Evolutionary conservation across 129 eudicot species (phyloP).

Genomic region (Scalesia atractyloides): DNA sequence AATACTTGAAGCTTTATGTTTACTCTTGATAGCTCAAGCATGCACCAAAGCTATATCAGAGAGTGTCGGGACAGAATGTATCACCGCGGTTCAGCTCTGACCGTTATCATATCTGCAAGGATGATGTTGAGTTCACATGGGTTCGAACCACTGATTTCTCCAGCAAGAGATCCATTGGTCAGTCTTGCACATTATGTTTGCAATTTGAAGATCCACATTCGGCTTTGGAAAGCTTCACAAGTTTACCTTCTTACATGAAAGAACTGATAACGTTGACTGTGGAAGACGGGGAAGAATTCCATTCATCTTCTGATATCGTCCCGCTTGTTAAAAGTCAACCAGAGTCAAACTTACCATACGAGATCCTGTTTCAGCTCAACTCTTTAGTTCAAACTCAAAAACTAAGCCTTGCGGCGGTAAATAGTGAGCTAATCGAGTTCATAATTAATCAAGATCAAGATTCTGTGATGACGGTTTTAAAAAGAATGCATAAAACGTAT

Average conservation of each 20-base stretch:
- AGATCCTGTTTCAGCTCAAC: slow-evolving; percentile 86
- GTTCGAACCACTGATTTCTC: slow-evolving; percentile 95
- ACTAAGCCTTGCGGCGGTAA: slow-evolving; percentile 64
- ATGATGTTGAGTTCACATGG: slow-evolving; percentile 78
- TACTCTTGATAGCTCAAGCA: slow-evolving; percentile 61
- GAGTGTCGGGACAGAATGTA: slow-evolving; percentile 61
- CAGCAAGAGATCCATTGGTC: slow-evolving; percentile 62
- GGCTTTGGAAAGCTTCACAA: slow-evolving; percentile 38
- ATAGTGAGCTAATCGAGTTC: slow-evolving; percentile 53
- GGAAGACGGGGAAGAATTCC: slow-evolving; percentile 44
- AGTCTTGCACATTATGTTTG: slow-evolving; percentile 70
- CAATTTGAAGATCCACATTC: slow-evolving; percentile 49
- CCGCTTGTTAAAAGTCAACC: slow-evolving; percentile 54
- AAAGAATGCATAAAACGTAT: slow-evolving; percentile 70
- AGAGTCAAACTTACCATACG: slow-evolving; percentile 51
- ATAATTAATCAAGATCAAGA: slow-evolving; percentile 50
- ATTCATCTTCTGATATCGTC: slow-evolving; percentile 54
- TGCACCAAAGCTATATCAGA: slow-evolving; percentile 79
- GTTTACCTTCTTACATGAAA: slow-evolving; percentile 54
- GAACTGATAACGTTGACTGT: slow-evolving; percentile 41
- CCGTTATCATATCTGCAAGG: slow-evolving; percentile 85
- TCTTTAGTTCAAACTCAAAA: slow-evolving; percentile 84
- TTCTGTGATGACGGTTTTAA: slow-evolving; percentile 52
- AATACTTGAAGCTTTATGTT: slow-evolving; percentile 8
- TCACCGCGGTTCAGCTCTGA: slow-evolving; percentile 61